Base-by-base conservation (phyloP, 768 basidiomycete species). In the Termitomyces sp. region DNA sequence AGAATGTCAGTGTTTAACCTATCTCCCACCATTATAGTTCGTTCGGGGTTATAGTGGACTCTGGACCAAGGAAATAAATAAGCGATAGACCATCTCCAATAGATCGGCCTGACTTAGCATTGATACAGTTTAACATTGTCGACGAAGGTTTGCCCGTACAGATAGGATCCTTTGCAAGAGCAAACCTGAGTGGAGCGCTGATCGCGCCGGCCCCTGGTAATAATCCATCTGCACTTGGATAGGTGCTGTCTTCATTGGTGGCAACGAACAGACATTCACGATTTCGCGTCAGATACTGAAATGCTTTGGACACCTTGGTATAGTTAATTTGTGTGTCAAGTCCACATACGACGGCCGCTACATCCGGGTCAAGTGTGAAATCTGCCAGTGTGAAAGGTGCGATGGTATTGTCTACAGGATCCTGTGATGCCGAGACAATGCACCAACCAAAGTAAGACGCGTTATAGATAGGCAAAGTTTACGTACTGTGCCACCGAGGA, bases 21-120 rank as follows among this genome's bases (percentile, higher is more conserved):
- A 74, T 99, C 96, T 42, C 96, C 96, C 46, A 98, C 79, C 93
- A 99, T 98, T 69, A 98, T 85, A 16, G 95, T 94, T 53, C 86
- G 78, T 59, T 80, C 75, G 44, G 92, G 92, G 72, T 98, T 90
- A 69, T 92, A 94, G 48, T 90, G 70, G 64, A 95, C 85, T 71
- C 94, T 97, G 65, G 44, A 56, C 26, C 34, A 46, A 12, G 13
- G 37, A 60, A 34, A 41, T 39, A 60, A 34, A 41, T 39, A 29
- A 54, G 45, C 34, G 36, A 42, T 31, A 37, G 37, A 20, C 51
- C 49, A 36, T 15, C 50, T 37, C 9, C 29, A 29, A 16, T 18
- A 26, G 58, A 54, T 5, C 18, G 8, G n/a, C 68, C 76, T 54
- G 56, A 81, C 81, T 83, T 83, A 9, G 81, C 79, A 62, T 87